A percentile compares a stretch with the other conserved stretches of the same genome.
These are phyloP conservation scores for Miscanthus lutarioriparius DNA, from an alignment of 176 grass and related monocot species.

Conservation along the genomic window DNA sequence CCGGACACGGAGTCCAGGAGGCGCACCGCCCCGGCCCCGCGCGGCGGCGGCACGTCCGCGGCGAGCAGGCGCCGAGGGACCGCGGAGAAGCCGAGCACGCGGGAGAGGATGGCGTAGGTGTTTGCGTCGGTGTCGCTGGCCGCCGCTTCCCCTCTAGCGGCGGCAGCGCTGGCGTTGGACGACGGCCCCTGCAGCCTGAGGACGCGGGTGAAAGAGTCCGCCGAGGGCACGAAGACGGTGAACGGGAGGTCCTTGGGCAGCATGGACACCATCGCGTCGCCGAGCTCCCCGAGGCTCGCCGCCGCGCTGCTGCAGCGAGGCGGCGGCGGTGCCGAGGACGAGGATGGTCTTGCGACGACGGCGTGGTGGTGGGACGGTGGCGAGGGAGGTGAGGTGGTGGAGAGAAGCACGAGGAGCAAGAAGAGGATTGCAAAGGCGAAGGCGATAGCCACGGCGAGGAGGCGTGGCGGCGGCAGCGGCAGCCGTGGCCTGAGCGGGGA, in stretches of 20 bases:
- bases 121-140: background rate
- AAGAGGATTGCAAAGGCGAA: slow-evolving; percentile 8
- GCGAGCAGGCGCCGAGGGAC: slow-evolving; percentile 52
- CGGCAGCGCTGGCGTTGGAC: slow-evolving; percentile 15
- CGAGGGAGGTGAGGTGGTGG: background rate
- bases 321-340: background rate
- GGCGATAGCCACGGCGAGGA: background rate
- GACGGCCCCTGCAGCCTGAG: slow-evolving; percentile 30
- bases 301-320: background rate
- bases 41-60: slow-evolving; percentile 38
- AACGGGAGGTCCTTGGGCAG: slow-evolving; percentile 68
- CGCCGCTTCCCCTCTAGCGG: background rate
- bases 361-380: background rate
- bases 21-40: background rate
- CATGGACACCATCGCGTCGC: slow-evolving; percentile 89
- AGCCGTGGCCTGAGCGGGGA: background rate
- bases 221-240: slow-evolving; percentile 74
- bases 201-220: slow-evolving; percentile 38
- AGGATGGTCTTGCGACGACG: background rate
- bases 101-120: slow-evolving; percentile 71
- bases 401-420: slow-evolving; percentile 14
- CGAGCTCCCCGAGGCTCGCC: slow-evolving; percentile 48
- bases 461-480: background rate
- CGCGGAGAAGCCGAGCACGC: slow-evolving; percentile 77
- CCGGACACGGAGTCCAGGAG: slow-evolving; percentile 72